phyloP scores from a whole-genome alignment of 1,284 basidiomycete genomes.

The Boletellus deceptivus region DNA sequence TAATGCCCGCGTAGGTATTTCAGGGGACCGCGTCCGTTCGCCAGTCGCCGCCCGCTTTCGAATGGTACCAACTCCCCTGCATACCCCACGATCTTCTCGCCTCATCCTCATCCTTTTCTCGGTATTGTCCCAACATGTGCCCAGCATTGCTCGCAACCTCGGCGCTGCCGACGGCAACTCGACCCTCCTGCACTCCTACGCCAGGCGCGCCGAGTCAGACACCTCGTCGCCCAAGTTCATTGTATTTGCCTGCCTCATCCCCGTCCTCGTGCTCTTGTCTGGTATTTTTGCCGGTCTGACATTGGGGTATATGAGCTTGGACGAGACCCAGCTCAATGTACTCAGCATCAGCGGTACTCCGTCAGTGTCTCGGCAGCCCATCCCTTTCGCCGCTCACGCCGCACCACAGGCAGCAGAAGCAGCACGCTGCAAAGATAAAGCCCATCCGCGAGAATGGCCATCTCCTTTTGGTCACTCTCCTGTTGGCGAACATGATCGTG shows the following conservation, averaged over 20 bases:
- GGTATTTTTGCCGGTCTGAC: constrained; percentile 74
- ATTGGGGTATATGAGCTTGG: constrained; percentile 90
- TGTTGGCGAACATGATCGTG: constrained; percentile 86
- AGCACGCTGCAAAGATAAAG: constrained; percentile 81
- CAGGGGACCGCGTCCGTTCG: neutral
- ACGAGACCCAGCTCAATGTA: constrained; percentile 89
- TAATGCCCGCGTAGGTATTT: constrained; percentile 1
- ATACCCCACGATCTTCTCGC: constrained; percentile 28
- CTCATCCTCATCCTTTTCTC: constrained; percentile 21
- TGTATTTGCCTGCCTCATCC: constrained; percentile 41
- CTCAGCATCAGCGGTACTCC: constrained; percentile 81
- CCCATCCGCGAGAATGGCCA: constrained; percentile 87
- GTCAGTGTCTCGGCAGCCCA: constrained; percentile 39
- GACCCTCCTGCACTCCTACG: constrained; percentile 19
- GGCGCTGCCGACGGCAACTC: constrained; percentile 5
- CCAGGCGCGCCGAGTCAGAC: constrained; percentile 21
- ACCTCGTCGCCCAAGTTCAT: constrained; percentile 22
- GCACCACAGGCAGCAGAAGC: constrained; percentile 62
- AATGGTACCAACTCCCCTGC: constrained; percentile 33
- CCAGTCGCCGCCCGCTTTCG: constrained; percentile 11
- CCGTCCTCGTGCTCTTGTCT: constrained; percentile 51
- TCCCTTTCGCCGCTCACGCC: neutral
- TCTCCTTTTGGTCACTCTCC: constrained; percentile 77
- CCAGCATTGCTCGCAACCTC: constrained; percentile 24
- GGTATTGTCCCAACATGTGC: constrained; percentile 31